Percentiles rank a stretch among this genome's conserved stretches.
Conservation (phyloP, 2,329 filamentous ascomycete genomes). For the Xylaria sp. region DNA sequence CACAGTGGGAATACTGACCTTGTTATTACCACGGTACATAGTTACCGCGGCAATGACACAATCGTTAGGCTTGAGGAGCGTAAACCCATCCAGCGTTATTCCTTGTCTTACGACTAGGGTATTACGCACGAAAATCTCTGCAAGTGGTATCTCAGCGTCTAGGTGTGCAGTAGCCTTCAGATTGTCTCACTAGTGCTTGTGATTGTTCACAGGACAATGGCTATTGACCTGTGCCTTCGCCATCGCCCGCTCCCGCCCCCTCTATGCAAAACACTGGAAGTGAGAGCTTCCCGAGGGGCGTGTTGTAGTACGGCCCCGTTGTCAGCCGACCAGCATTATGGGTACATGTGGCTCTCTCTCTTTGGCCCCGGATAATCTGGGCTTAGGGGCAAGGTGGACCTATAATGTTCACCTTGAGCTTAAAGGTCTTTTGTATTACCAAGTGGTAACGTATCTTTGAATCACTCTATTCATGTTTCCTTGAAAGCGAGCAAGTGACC, state of each 20-base stretch:
- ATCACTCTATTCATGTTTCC: not conserved
- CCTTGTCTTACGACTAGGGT: constrained; percentile 11
- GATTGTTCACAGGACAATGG: constrained; percentile 1
- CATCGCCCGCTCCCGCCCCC: constrained; percentile 16
- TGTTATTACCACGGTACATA: constrained; percentile 3
- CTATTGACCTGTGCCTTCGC: constrained; percentile 8
- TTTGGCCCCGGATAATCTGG: constrained; percentile 14
- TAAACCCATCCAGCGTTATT: not conserved
- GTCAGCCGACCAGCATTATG: not conserved
- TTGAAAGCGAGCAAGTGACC: not conserved
- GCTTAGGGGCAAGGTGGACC: not conserved
- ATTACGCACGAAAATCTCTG: constrained; percentile 25
- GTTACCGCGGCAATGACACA: constrained; percentile 5
- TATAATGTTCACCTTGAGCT: constrained; percentile 1
- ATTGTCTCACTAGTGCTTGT: constrained; percentile 9
- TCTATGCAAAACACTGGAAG: constrained; percentile 39
- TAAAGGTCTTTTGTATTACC: not conserved
- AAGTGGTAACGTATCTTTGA: not conserved
- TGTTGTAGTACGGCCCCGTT: not conserved
- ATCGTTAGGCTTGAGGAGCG: constrained; percentile 11
- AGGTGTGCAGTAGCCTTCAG: not conserved
- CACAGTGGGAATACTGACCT: not conserved
- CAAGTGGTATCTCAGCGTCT: not conserved
- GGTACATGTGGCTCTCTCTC: not conserved
- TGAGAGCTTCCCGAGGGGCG: constrained; percentile 22